Conservation (phyloP, 2,329 filamentous ascomycete species). For the Colletotrichum camelliae region DNA sequence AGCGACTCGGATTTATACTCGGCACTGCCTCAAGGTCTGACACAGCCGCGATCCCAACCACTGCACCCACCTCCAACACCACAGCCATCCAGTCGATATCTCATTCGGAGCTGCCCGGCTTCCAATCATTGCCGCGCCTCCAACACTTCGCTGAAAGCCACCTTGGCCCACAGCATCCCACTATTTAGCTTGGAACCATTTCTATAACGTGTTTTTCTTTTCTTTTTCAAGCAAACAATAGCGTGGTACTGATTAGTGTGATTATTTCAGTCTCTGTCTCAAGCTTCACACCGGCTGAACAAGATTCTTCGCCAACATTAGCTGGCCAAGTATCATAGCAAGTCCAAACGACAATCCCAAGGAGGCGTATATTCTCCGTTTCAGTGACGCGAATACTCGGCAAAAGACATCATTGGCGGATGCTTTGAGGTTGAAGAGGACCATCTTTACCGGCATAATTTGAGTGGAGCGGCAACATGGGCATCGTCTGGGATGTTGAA, state of each 20-base stretch:
- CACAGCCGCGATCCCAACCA: too few relatives aligned
- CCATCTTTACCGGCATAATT: background rate
- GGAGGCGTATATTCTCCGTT: too few relatives aligned
- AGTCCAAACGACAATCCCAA: background rate
- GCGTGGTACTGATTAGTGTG: too few relatives aligned
- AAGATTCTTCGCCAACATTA: fast-evolving
- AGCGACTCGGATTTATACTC: fast-evolving
- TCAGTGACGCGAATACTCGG: too few relatives aligned
- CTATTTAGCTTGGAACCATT: background rate
- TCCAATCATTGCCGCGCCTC: background rate
- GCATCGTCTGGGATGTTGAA: too few relatives aligned
- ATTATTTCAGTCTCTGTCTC: too few relatives aligned
- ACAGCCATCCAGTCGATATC: background rate
- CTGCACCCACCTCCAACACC: too few relatives aligned
- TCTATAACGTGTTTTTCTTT: fast-evolving
- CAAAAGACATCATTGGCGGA: background rate
- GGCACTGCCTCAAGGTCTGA: background rate
- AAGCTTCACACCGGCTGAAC: fast-evolving
- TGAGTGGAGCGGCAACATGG: fast-evolving
- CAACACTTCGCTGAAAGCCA: background rate
- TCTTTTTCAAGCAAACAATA: too few relatives aligned
- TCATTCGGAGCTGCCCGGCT: background rate
- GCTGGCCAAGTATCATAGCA: fast-evolving
- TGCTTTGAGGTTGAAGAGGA: fast-evolving
- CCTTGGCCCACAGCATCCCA: fast-evolving